Evolutionary conservation across 1,284 basidiomycete genomes (phyloP).

Genomic region (Trichosporon faecale): DNA sequence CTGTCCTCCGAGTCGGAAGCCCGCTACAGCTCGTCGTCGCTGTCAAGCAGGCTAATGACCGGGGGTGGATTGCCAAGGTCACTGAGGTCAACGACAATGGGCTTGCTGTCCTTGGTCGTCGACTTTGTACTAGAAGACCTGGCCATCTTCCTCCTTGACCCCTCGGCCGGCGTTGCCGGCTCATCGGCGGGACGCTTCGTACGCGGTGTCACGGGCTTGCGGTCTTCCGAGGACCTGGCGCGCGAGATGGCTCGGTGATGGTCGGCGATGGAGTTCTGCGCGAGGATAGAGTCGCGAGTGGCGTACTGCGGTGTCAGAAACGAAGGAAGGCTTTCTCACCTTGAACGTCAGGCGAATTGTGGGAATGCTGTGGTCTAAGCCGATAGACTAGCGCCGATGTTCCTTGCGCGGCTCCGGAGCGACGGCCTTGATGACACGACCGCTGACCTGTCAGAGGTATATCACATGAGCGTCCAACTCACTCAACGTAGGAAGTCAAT

Average conservation of each 20-base stretch:
- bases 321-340: not conserved
- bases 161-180: not conserved
- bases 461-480: not conserved
- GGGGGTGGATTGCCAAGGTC: not conserved
- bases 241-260: not conserved
- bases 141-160: not conserved
- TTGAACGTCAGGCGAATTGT: not conserved
- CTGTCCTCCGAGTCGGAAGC: not conserved
- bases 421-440: not conserved
- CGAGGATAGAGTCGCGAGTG: not conserved
- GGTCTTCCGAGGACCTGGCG: not conserved
- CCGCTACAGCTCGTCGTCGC: not conserved
- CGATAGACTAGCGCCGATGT: not conserved
- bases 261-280: not conserved
- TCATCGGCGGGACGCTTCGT: not conserved
- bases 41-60: not conserved
- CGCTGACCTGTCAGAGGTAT: not conserved
- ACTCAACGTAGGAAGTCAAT: not conserved
- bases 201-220: not conserved
- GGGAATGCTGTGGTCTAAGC: not conserved
- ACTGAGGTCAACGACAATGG: not conserved
- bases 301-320: not conserved
- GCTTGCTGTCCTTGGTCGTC: not conserved
- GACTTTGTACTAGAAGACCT: not conserved
- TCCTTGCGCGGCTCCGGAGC: not conserved